Base-by-base conservation (phyloP, 345 rosid species). In the Gossypium australe region DNA sequence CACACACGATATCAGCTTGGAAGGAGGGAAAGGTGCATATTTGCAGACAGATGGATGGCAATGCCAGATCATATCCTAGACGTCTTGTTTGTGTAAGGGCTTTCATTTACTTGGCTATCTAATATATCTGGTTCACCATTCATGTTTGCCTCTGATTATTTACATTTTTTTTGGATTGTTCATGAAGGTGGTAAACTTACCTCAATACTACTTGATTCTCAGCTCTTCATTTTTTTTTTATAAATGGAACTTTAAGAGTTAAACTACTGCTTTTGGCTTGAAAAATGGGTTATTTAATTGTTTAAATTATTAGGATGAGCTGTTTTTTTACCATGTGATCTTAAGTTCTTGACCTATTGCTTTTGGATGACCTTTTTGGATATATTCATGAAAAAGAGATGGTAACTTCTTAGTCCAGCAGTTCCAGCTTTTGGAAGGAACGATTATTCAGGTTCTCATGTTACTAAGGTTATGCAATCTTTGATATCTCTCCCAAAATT, bases 1-100 rank as follows among this genome's bases (percentile, higher is more conserved):
- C 92, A 0, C 97, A 87, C 81, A 88, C 97, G 24, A 93, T 96
- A 82, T 88, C 98, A 55, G 98, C 98, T 65, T 96, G 99, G 99
- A 96, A 96, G 81, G 97, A 89, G 77, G 97, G 89, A 25, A 93
- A 90, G 83, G 81, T 87, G 70, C 85, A 87, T 71, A 85, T 90
- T 76, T 87, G 82, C 75, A 79, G 92, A 77, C 97, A 93, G 82
- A 78, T 76, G 72, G 97, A 93, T 85, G 90, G 84, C 75, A 82
- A 77, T 80, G 89, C 86, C 49, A 82, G 84, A 80, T 79, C 86
- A 34, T 80, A 63, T 78, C 79, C 89, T 60, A 83, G 87, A 78
- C 79, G 22, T 77, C 86, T 92, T 67, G 84, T 90, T 77, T 85
- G 86, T 78, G 97, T 92, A 72, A 84, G 87, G 58, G 34, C 67